Percentiles rank a stretch among this genome's conserved stretches.
Evolutionary conservation across 805 yeast genomes (phyloP).

Genomic region (Spathaspora hagerdaliae): DNA sequence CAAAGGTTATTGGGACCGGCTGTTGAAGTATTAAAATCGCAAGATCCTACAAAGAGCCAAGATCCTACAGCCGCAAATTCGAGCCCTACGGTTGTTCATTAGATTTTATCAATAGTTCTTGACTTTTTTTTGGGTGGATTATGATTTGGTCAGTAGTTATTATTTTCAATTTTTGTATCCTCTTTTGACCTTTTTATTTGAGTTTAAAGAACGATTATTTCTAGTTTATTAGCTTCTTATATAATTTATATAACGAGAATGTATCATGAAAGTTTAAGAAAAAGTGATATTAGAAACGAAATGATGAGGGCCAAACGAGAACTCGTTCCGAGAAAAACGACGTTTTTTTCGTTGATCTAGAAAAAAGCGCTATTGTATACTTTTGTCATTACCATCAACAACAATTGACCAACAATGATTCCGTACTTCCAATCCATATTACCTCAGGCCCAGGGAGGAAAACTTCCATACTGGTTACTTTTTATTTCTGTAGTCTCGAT

Average conservation of each 20-base stretch:
- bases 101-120: neutral
- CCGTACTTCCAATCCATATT: slow-evolving; percentile 12
- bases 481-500: slow-evolving; percentile 81
- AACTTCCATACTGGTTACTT: slow-evolving; percentile 35
- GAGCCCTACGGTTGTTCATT: neutral
- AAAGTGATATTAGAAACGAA: too few species aligned
- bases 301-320: too few species aligned
- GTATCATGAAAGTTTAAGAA: neutral
- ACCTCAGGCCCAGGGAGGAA: slow-evolving; percentile 23
- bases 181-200: too few species aligned
- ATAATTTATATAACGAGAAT: neutral
- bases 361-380: neutral
- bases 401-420: slow-evolving; percentile 6
- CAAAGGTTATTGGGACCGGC: slow-evolving; percentile 93
- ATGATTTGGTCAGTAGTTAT: too few species aligned
- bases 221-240: too few species aligned
- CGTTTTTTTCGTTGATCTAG: too few species aligned
- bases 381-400: neutral
- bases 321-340: neutral
- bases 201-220: too few species aligned
- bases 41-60: slow-evolving; percentile 63
- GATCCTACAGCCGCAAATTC: neutral
- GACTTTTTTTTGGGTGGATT: neutral
- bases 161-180: too few species aligned
- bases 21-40: slow-evolving; percentile 78